Conservation (phyloP, 805 yeast species). For the Schizosaccharomyces octosporus region DNA sequence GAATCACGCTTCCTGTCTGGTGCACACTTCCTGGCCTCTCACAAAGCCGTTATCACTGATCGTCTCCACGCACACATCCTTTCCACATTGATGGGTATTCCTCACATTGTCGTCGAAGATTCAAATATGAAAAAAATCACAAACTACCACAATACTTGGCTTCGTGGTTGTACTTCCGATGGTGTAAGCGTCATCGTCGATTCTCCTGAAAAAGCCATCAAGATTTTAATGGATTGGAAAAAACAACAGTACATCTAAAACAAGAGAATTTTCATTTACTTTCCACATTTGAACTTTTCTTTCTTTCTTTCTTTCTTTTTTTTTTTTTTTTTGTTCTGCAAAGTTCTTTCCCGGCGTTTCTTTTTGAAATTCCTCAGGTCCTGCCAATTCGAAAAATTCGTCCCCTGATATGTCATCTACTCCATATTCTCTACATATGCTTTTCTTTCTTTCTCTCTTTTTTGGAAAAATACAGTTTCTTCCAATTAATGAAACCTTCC, state of each 20-base stretch:
- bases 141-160: constrained; percentile 1
- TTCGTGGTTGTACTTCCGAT: background rate
- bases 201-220: background rate
- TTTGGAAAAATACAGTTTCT: too few relatives aligned
- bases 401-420: too few relatives aligned
- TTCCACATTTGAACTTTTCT: too few relatives aligned
- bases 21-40: background rate
- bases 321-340: too few relatives aligned
- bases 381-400: too few relatives aligned
- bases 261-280: background rate
- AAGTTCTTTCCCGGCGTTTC: too few relatives aligned
- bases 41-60: background rate
- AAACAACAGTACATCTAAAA: background rate
- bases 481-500: too few relatives aligned
- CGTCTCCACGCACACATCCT: constrained; percentile 2
- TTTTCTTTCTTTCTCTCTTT: too few relatives aligned
- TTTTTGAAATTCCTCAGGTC: too few relatives aligned
- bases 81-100: constrained; percentile 1
- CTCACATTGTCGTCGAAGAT: background rate
- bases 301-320: too few relatives aligned
- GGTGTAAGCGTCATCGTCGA: background rate
- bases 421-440: too few relatives aligned
- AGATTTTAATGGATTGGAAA: background rate
- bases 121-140: background rate
- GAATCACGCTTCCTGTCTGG: background rate